A percentile compares a stretch with the other conserved stretches of the same genome.
These are phyloP conservation scores for Aspergillus bridgeri DNA, from an alignment of 495 filamentous ascomycete genomes.

Conservation along the genomic window DNA sequence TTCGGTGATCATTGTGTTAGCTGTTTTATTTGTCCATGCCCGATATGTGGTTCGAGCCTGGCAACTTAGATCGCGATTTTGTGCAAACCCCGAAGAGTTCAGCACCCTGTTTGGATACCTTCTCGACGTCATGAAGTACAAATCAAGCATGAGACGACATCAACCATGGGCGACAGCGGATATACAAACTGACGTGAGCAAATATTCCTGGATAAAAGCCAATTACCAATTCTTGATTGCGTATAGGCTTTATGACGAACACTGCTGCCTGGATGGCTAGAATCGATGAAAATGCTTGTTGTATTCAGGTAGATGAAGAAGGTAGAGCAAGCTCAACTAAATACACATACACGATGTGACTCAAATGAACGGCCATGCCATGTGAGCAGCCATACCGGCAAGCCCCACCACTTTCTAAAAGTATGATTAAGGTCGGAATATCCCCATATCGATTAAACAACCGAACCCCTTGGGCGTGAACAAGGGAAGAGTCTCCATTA, in stretches of 20 bases:
- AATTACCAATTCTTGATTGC: background rate
- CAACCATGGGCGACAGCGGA: background rate
- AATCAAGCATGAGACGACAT: background rate
- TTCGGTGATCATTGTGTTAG: background rate
- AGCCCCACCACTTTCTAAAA: no score
- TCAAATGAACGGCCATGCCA: no score
- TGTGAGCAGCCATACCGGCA: no score
- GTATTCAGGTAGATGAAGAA: no score
- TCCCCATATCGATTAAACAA: no score
- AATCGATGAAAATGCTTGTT: no score
- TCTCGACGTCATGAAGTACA: background rate
- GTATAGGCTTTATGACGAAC: background rate
- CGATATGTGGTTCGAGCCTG: background rate
- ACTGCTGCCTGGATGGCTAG: no score
- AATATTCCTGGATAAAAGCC: background rate
- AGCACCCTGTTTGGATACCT: background rate
- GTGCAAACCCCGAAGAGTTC: background rate
- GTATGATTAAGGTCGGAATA: no score
- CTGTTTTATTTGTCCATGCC: background rate
- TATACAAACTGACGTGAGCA: background rate
- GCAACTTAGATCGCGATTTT: background rate
- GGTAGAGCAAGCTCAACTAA: no score
- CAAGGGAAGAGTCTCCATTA: constrained; percentile 38
- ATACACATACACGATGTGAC: no score
- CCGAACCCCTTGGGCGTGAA: constrained; percentile 42